Conservation (phyloP, 2,329 filamentous ascomycete genomes). For the Cephalotrichum gorgonifer region DNA sequence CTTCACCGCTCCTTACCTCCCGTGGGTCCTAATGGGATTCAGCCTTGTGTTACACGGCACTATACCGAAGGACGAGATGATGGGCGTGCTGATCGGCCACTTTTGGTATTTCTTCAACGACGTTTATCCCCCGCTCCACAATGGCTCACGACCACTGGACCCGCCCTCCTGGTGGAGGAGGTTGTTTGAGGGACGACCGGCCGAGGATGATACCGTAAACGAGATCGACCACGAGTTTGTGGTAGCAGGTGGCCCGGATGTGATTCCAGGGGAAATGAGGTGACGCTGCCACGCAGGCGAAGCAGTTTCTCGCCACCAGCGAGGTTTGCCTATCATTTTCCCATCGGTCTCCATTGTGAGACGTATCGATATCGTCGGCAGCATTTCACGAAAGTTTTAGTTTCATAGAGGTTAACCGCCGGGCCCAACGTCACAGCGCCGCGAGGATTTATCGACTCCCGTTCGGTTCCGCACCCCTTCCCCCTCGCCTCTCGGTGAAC, state of each 20-base stretch:
- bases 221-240: slow-evolving; percentile 53
- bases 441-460: neutral
- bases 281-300: neutral
- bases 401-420: neutral
- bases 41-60: slow-evolving; percentile 83
- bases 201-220: slow-evolving; percentile 33
- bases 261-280: slow-evolving; percentile 3
- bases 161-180: slow-evolving; percentile 85
- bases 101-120: slow-evolving; percentile 98
- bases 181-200: slow-evolving; percentile 57
- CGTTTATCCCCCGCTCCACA: slow-evolving; percentile 86
- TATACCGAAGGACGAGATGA: slow-evolving; percentile 90
- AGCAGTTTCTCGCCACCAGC: neutral
- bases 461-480: too few relatives aligned
- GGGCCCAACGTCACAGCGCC: neutral
- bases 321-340: neutral
- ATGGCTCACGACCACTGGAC: slow-evolving; percentile 74
- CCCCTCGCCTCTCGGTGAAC: too few relatives aligned
- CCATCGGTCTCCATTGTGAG: neutral
- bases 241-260: slow-evolving; percentile 34
- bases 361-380: neutral
- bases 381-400: neutral
- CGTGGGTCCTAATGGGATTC: slow-evolving; percentile 92
- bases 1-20: slow-evolving; percentile 88
- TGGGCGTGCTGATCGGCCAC: slow-evolving; percentile 89